Evolutionary conservation across 2,329 filamentous ascomycete species (phyloP), one percentile per base, ranked within the genome.

Genomic region (Fusarium solani-melongenae): DNA sequence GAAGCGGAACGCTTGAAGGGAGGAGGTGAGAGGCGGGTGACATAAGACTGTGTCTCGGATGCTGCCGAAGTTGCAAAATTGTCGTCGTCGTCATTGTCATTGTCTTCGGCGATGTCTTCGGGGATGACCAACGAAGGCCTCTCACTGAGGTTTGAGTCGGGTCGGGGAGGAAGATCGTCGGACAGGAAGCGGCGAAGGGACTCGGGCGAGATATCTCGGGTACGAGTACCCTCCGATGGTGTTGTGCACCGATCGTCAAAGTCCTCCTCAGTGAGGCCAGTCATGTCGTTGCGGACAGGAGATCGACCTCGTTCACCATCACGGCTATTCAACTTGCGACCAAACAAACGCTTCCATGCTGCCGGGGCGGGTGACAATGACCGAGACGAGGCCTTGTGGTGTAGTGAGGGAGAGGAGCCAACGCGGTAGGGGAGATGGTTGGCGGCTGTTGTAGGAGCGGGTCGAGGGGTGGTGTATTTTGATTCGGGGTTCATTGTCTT

Each of bases 401-500:
- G 73, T 55, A 80, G 72, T 41, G 78, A 70, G 17, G 81, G 81
- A 46, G 81, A 80, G 17, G 81, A 81, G 57, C 74, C 76, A 36
- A 81, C 74, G 20, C 79, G 80, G 34, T 75, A 74, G 31, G 73
- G 58, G 12, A 72, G 38, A 46, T 73, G 66, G 34, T 77, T 76
- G 29, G 65, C 34, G 15, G 69, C 55, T 11, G 85, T 84, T 12
- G 85, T 84, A 2, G 86, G 84, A 22, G 88, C 86, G 24, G 90
- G 89, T 62, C 91, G 87, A 12, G 93, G 94, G 34, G 92, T 90
- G 75, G 90, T 86, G 80, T 91, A 97, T 79, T 93, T 94, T 83
- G 94, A 92, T 33, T 88, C 86, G 0, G 94, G 94, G 76, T 96
- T 89, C 88, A 95, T 92, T 2, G 94, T 96, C 79, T 90, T 92